Conservation (phyloP, 202 grass and related monocot genomes). For the Elaeis oleifera region DNA sequence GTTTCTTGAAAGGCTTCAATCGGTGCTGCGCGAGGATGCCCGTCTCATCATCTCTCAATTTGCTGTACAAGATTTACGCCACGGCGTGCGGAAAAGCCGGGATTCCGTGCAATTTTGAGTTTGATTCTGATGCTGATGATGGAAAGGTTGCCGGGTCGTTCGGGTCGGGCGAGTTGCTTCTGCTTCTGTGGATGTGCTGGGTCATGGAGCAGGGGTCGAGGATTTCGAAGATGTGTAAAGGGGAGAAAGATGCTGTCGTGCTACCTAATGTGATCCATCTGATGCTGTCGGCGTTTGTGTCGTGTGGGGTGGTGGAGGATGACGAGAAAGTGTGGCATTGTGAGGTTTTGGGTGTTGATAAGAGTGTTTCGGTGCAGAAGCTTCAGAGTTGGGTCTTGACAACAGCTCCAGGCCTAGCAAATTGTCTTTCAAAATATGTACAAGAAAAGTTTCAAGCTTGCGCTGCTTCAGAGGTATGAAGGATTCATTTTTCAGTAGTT, state of each 20-base stretch:
- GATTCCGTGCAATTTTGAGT: constrained; percentile 31
- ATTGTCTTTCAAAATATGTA: constrained; percentile 50
- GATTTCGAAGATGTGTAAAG: constrained; percentile 17
- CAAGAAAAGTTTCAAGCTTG: constrained; percentile 43
- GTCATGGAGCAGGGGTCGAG: constrained; percentile 37
- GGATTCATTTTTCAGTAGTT: constrained; percentile 6
- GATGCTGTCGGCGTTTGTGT: constrained; percentile 56
- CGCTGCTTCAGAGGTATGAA: constrained; percentile 47
- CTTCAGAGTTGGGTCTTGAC: constrained; percentile 61
- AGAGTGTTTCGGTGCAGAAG: constrained; percentile 53
- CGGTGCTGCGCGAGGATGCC: constrained; percentile 56
- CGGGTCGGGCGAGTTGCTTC: constrained; percentile 31
- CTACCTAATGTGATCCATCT: constrained; percentile 63
- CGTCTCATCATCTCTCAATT: constrained; percentile 41
- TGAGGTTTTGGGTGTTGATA: constrained; percentile 33
- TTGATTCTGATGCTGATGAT: constrained; percentile 26
- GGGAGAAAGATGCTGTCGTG: constrained; percentile 19
- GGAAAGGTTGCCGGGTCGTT: constrained; percentile 61
- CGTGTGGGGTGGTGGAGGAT: constrained; percentile 37
- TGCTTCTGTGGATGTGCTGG: constrained; percentile 80
- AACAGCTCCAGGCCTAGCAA: constrained; percentile 38
- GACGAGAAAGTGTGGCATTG: constrained; percentile 48
- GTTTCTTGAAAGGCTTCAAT: constrained; percentile 70
- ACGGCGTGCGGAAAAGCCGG: constrained; percentile 29
- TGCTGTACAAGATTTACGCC: constrained; percentile 55